Evolutionary conservation across 352 stramenopile species (phyloP), one percentile per base, ranked within the genome.

Genomic region (Peronospora tabacina): DNA sequence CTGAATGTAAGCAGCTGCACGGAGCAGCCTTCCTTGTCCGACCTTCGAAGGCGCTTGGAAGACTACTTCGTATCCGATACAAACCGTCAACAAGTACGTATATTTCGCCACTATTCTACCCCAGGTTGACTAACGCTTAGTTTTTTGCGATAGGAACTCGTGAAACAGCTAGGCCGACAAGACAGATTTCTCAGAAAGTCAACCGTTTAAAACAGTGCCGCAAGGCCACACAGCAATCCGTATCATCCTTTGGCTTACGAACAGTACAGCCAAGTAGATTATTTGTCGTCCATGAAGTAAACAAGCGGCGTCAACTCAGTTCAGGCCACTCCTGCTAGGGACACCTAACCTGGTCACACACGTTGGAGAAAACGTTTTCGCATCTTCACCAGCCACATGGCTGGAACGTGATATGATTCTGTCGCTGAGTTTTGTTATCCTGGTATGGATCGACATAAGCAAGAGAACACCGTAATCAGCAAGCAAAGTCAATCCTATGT

Each of bases 1-100:
- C 44, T 94, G 42, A 94, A 94, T 46, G 66, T 90, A 11, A 57
- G 50, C 15, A 84, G 65, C 36, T 94, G 83, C 55, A 50, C 44
- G 5, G 47, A 83, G 4, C 83, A 92, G 42, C 83, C 83, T 2
- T 81, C 73, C 0, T 66, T 91, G 22, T 20, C 52, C 13, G 48
- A 58, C 10, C 28, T 83, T 16, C 61, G 74, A 7, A 52, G 55
- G n/a, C 66, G 49, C 10, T 59, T 89, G 22, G 75, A 89, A 62
- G 52, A 54, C 39, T 87, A 72, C 47, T 80, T 90, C 28, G 17
- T 53, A 16, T 58, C 58, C 7, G 75, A 68, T 41, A 32, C 58
- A 16, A 62, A 68, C 9, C 70, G 63, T 49, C 66, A 68, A 45
- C 61, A 82, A 62, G 77, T 87, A 60, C 3, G 49, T 40, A 35